Conservation (phyloP, 2,329 filamentous ascomycete species). For the Thielaviopsis euricoi region DNA sequence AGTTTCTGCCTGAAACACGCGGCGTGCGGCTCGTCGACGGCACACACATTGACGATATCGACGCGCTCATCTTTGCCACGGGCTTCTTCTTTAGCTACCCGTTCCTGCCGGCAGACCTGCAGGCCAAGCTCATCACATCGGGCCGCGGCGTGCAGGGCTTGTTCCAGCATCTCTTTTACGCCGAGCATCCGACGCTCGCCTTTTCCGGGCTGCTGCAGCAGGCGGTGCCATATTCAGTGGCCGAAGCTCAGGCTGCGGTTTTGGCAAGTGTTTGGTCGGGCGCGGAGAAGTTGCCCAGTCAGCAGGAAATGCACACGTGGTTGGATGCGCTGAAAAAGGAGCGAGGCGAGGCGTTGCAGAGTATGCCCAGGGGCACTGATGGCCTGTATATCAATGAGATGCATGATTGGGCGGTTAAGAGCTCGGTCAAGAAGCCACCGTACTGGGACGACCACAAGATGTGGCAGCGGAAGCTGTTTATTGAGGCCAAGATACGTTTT, state of each 20-base stretch:
- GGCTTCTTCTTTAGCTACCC: constrained; percentile 79
- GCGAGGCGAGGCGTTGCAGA: constrained; percentile 28
- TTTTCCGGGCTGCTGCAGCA: constrained; percentile 64
- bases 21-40: constrained; percentile 53
- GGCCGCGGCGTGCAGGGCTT: constrained; percentile 55
- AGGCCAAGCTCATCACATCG: constrained; percentile 41
- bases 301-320: constrained; percentile 52
- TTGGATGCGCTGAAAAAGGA: constrained; percentile 41
- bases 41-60: constrained; percentile 47
- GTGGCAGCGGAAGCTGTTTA: constrained; percentile 55
- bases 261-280: constrained; percentile 66
- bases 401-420: constrained; percentile 41
- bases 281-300: constrained; percentile 44
- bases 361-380: constrained; percentile 40
- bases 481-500: constrained; percentile 57
- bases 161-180: constrained; percentile 67
- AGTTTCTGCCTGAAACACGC: constrained; percentile 34
- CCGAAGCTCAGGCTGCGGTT: constrained; percentile 63
- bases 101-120: constrained; percentile 36
- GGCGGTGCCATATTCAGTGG: constrained; percentile 73
- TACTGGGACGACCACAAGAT: constrained; percentile 54
- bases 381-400: constrained; percentile 53
- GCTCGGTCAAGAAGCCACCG: constrained; percentile 41
- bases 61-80: constrained; percentile 71
- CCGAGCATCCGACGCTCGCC: constrained; percentile 57